These are phyloP conservation scores for Starmera stellimalicola DNA, from an alignment of 1,139 yeast species.

Conservation along the genomic window DNA sequence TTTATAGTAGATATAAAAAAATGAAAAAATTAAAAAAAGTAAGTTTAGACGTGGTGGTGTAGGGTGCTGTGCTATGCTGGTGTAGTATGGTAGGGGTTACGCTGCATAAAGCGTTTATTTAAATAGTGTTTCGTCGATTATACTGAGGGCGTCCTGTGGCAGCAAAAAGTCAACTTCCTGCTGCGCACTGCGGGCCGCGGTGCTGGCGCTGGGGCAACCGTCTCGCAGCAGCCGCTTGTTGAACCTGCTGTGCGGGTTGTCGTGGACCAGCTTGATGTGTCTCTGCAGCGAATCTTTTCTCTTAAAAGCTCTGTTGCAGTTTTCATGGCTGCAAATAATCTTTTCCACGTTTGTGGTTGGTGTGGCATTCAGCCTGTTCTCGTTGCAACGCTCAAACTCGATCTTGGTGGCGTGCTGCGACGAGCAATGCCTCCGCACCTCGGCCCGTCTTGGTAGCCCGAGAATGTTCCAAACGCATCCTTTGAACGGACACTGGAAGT, in stretches of 20 bases:
- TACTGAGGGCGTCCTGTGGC: too few relatives aligned
- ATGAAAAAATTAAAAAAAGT: too few relatives aligned
- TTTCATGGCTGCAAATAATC: slow-evolving; percentile 25
- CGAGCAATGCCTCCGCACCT: slow-evolving; percentile 51
- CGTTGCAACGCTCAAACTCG: not conserved
- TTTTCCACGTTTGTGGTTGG: slow-evolving; percentile 6
- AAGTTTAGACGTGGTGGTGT: too few relatives aligned
- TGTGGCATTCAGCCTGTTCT: not conserved
- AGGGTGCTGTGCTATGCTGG: too few relatives aligned
- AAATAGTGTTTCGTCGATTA: too few relatives aligned
- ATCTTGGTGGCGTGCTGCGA: slow-evolving; percentile 33
- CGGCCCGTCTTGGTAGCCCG: slow-evolving; percentile 52
- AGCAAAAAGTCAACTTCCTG: too few relatives aligned
- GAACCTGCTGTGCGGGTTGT: slow-evolving; percentile 33
- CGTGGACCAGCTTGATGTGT: slow-evolving; percentile 44
- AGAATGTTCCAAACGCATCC: slow-evolving; percentile 54
- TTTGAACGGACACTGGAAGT: slow-evolving; percentile 40
- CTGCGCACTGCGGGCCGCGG: too few relatives aligned
- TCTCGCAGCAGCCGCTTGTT: too few relatives aligned
- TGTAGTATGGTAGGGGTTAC: too few relatives aligned
- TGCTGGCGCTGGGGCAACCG: too few relatives aligned
- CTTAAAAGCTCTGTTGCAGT: slow-evolving; percentile 45
- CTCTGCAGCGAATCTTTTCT: slow-evolving; percentile 49
- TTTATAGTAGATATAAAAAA: too few relatives aligned
- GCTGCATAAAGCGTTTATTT: too few relatives aligned